A percentile compares a stretch with the other conserved stretches of the same genome.
Evolutionary conservation across 1,284 basidiomycete genomes (phyloP).

Genomic region (Sporisorium sorghi): DNA sequence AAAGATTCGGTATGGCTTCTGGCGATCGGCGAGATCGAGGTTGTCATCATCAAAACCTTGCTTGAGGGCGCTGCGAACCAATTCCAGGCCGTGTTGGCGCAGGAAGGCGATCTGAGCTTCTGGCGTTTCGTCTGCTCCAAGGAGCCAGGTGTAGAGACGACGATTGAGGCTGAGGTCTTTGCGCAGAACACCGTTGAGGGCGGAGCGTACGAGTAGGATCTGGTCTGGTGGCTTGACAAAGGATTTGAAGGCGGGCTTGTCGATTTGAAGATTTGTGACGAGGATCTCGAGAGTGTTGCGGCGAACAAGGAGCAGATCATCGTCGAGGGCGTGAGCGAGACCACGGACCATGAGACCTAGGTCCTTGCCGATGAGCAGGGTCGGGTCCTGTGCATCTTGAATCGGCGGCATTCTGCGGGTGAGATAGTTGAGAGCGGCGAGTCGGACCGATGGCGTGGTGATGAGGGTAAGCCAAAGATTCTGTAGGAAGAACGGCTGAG

Average conservation of each 20-base stretch:
- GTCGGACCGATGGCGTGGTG: slow-evolving; percentile 85
- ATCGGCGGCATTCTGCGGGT: slow-evolving; percentile 78
- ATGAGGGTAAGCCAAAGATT: slow-evolving; percentile 94
- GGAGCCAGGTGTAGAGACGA: slow-evolving; percentile 90
- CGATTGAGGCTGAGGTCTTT: slow-evolving; percentile 93
- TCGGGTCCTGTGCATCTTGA: slow-evolving; percentile 29
- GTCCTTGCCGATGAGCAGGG: slow-evolving; percentile 75
- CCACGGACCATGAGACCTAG: slow-evolving; percentile 92
- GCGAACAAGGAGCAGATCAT: slow-evolving; percentile 76
- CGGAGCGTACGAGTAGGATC: slow-evolving; percentile 57
- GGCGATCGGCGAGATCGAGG: slow-evolving; percentile 78
- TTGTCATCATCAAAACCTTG: slow-evolving; percentile 36
- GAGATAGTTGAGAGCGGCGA: slow-evolving; percentile 88
- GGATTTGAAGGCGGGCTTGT: slow-evolving; percentile 41
- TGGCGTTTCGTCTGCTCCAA: slow-evolving; percentile 81
- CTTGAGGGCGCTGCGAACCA: slow-evolving; percentile 48
- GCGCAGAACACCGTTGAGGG: slow-evolving; percentile 74
- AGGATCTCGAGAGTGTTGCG: slow-evolving; percentile 64
- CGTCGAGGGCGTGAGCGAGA: slow-evolving; percentile 86
- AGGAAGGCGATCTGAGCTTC: slow-evolving; percentile 64
- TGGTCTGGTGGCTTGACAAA: slow-evolving; percentile 44
- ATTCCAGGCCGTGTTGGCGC: slow-evolving; percentile 38
- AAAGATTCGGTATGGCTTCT: slow-evolving; percentile 90
- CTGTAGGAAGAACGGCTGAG: slow-evolving; percentile 87
- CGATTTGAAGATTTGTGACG: slow-evolving; percentile 53